Evolutionary conservation across 73 alveolate genomes (phyloP), one percentile per base, ranked within the genome.

Genomic region (Paramecium bursaria): DNA sequence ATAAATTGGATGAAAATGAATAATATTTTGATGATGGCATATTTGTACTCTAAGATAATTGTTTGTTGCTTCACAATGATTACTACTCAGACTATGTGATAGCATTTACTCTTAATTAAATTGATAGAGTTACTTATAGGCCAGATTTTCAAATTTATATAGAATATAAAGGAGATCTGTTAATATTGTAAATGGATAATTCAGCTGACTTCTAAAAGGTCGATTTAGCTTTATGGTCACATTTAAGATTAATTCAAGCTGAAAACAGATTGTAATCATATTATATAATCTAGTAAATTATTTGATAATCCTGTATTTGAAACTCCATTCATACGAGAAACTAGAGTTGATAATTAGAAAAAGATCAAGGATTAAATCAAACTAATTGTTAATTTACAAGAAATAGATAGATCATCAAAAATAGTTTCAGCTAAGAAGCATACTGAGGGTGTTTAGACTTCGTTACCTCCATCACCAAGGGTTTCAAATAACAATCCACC

Each of bases 201-300:
- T 31, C 27, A 57, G 13, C 27, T 30, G 76, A 57, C 1, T 57
- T 57, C 15, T 14, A 27, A 30, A 57, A 57, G 33, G 14, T 57
- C 6, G 76, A 57, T 57, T 57, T 57, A 57, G 11, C 52, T 57
- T 17, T 57, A 13, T 57, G 76, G 76, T 57, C 76, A 13, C 27
- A n/a, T 29, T 30, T 57, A 50, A 10, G 76, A 27, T 30, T 10
- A 14, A 57, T 30, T 57, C 15, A 30, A 50, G 27, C 2, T 57
- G 3, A 26, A 57, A 30, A 30, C 19, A 29, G 76, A 57, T 48
- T 57, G n/a, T n/a, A n/a, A n/a, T n/a, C n/a, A n/a, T n/a, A n/a
- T n/a, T n/a, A n/a, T n/a, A n/a, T n/a, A n/a, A n/a, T n/a, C n/a
- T n/a, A n/a, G n/a, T 13, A 57, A 57, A 57, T 30, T 57, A 29